Conservation (phyloP, 2,329 filamentous ascomycete species). For the Colletotrichum echinochloae region DNA sequence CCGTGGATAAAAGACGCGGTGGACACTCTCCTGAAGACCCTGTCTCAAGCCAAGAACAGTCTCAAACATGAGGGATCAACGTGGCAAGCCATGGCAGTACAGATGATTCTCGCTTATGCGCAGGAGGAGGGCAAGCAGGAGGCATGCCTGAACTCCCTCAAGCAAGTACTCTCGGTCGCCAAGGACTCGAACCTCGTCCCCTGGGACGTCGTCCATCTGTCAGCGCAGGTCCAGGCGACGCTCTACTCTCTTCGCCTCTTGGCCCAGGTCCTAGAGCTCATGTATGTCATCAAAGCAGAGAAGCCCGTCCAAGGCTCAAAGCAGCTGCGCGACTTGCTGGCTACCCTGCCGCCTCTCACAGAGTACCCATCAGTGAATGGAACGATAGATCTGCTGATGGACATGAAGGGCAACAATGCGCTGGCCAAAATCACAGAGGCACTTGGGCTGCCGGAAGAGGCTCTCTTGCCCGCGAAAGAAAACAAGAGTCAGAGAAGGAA, state of each 20-base stretch:
- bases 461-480: conserved; percentile 32
- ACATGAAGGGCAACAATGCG: conserved; percentile 12
- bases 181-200: conserved; percentile 43
- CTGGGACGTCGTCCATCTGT: conserved; percentile 72
- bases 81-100: conserved; percentile 36
- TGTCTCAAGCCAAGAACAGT: conserved; percentile 44
- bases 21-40: conserved; percentile 35
- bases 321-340: conserved; percentile 17
- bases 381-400: conserved; percentile 17
- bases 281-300: conserved; percentile 41
- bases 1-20: conserved; percentile 28
- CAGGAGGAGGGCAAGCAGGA: conserved; percentile 47
- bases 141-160: conserved; percentile 45
- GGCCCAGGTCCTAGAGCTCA: conserved; percentile 59
- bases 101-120: conserved; percentile 34
- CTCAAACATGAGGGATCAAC: conserved; percentile 40
- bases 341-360: conserved; percentile 21
- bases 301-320: background rate
- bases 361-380: conserved; percentile 31
- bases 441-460: conserved; percentile 9
- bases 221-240: conserved; percentile 69
- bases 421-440: conserved; percentile 12
- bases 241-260: conserved; percentile 72
- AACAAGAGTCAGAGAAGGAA: conserved; percentile 32
- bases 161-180: conserved; percentile 31